Evolutionary conservation across 2,329 filamentous ascomycete species (phyloP).

Genomic region (Ceratocystis variospora): DNA sequence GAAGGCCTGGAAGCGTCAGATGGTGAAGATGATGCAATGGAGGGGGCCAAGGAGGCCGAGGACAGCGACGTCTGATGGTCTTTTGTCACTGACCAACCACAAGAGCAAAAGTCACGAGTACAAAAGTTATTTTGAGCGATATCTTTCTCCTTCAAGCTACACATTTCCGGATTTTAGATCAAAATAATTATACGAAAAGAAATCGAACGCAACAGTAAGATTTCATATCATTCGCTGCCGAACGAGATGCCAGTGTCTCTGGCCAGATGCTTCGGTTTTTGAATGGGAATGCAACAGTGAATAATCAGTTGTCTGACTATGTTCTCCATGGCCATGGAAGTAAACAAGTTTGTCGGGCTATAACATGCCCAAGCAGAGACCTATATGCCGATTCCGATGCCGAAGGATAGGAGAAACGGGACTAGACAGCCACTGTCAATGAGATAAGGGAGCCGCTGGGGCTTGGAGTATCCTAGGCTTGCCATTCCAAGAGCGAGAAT

Average conservation of each 20-base stretch:
- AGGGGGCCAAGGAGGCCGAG: conserved; percentile 35
- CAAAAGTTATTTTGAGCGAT: not conserved
- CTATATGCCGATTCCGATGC: not conserved
- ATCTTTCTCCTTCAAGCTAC: not conserved
- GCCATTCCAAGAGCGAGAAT: not conserved
- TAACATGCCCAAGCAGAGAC: not conserved
- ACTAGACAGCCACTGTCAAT: not conserved
- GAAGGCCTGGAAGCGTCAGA: conserved; percentile 51
- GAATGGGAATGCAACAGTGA: not conserved
- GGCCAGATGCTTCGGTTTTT: not conserved
- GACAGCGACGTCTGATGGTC: not conserved
- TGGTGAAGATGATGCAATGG: conserved; percentile 36
- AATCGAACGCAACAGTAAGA: not conserved
- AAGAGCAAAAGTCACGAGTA: not conserved
- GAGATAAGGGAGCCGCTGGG: not conserved
- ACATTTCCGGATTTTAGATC: not conserved
- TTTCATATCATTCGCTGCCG: not conserved
- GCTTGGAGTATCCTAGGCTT: not conserved
- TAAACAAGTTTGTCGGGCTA: not conserved
- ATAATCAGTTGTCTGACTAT: not conserved
- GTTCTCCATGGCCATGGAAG: not conserved
- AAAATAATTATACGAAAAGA: no score
- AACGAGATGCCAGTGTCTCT: not conserved
- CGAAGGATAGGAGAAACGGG: not conserved
- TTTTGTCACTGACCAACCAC: not conserved